Conservation (phyloP, 495 filamentous ascomycete genomes). For the Copromyces sp. region DNA sequence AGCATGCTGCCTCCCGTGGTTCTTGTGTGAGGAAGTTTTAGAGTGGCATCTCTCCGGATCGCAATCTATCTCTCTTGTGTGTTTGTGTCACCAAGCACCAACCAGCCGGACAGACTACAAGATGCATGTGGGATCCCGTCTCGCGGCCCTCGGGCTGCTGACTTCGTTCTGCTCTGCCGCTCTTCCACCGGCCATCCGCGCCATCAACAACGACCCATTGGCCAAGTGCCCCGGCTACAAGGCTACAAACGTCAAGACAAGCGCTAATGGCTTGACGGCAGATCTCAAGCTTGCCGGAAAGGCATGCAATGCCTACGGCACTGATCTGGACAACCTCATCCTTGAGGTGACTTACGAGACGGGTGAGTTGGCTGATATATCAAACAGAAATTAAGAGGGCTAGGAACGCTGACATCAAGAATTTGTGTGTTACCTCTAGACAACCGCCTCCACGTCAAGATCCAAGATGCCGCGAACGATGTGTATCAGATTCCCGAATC, state of each 20-base stretch:
- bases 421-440: conserved; percentile 31
- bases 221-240: conserved; percentile 60
- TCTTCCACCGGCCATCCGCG: not conserved
- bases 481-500: conserved; percentile 72
- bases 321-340: conserved; percentile 54
- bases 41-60: not conserved
- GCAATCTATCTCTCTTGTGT: not conserved
- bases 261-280: conserved; percentile 44
- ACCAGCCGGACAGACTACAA: not conserved
- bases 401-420: conserved; percentile 1
- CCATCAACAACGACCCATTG: conserved; percentile 15
- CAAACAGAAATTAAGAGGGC: not conserved
- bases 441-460: conserved; percentile 70
- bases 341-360: conserved; percentile 68
- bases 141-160: conserved; percentile 12
- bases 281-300: conserved; percentile 57
- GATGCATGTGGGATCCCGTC: conserved; percentile 8
- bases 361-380: conserved; percentile 35
- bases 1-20: not conserved
- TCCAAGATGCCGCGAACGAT: conserved; percentile 62
- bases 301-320: conserved; percentile 62
- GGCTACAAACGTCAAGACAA: conserved; percentile 51
- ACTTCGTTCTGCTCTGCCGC: conserved; percentile 8
- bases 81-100: not conserved
- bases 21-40: not conserved